These are phyloP conservation scores for Monosporozyma siamensis DNA, from an alignment of 805 yeast genomes.

Conservation along the genomic window DNA sequence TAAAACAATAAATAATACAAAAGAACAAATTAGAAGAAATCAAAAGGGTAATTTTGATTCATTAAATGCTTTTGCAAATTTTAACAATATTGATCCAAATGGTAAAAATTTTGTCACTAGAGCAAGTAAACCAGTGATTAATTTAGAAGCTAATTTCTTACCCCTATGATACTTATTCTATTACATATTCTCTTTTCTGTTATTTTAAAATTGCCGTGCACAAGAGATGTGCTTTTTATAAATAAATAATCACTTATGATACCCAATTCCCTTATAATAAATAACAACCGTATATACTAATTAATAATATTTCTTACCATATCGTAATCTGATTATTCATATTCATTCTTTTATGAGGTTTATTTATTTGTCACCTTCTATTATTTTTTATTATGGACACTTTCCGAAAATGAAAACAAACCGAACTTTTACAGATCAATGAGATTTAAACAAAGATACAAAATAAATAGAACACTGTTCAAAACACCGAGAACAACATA, in stretches of 20 bases:
- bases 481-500: no score
- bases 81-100: conserved; percentile 12
- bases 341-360: background rate
- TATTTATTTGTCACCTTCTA: background rate
- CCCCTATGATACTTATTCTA: background rate
- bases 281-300: no score
- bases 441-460: no score
- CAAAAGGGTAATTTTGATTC: conserved; percentile 13
- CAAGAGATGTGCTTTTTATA: background rate
- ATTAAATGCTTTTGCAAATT: conserved; percentile 16
- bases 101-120: conserved; percentile 19
- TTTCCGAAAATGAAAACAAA: background rate
- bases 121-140: conserved; percentile 18
- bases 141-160: conserved; percentile 8
- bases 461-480: no score
- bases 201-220: background rate
- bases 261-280: no score
- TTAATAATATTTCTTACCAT: background rate
- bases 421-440: background rate
- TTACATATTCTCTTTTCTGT: background rate
- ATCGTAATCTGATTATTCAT: background rate
- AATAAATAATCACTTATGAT: no score
- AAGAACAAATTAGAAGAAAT: conserved; percentile 25
- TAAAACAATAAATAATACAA: conserved; percentile 15
- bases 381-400: no score